Evolutionary conservation across 2,329 filamentous ascomycete genomes (phyloP).

Genomic region (Clonostachys rosea): DNA sequence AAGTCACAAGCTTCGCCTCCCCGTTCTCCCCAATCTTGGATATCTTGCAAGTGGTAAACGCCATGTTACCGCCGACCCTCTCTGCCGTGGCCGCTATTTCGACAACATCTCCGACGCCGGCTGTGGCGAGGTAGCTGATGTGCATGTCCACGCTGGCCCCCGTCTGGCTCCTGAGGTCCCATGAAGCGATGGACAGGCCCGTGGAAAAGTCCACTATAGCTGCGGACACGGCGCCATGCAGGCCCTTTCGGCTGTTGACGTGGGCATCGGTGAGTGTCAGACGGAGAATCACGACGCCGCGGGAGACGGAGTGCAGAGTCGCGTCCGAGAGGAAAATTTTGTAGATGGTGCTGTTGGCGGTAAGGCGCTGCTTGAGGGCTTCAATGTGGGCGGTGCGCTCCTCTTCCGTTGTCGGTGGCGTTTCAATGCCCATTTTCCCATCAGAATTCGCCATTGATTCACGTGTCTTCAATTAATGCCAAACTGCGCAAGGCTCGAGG

Average conservation of each 20-base stretch:
- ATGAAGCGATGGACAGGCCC: conserved; percentile 65
- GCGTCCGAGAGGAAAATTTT: conserved; percentile 32
- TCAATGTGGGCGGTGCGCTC: conserved; percentile 17
- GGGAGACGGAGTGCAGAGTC: conserved; percentile 30
- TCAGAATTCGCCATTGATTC: too few species aligned
- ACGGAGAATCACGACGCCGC: conserved; percentile 41
- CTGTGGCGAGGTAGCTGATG: conserved; percentile 62
- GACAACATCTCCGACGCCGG: conserved; percentile 58
- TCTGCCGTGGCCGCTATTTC: conserved; percentile 64
- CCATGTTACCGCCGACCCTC: conserved; percentile 62
- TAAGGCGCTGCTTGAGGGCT: conserved; percentile 24
- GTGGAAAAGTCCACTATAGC: conserved; percentile 71
- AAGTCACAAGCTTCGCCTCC: conserved; percentile 42
- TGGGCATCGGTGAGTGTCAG: conserved; percentile 48
- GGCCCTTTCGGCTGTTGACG: conserved; percentile 61
- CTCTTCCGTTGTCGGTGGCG: background rate
- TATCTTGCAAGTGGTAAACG: conserved; percentile 64
- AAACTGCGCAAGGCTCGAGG: too few species aligned
- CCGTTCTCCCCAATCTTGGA: conserved; percentile 50
- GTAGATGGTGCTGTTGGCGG: conserved; percentile 48
- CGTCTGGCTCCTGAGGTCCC: conserved; percentile 55
- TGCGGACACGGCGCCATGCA: conserved; percentile 70
- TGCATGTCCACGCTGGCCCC: conserved; percentile 74
- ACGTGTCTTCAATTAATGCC: too few species aligned
- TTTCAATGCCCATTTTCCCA: too few species aligned